Evolutionary conservation across 2,329 filamentous ascomycete genomes (phyloP).

Genomic region (Diaporthe velutina): DNA sequence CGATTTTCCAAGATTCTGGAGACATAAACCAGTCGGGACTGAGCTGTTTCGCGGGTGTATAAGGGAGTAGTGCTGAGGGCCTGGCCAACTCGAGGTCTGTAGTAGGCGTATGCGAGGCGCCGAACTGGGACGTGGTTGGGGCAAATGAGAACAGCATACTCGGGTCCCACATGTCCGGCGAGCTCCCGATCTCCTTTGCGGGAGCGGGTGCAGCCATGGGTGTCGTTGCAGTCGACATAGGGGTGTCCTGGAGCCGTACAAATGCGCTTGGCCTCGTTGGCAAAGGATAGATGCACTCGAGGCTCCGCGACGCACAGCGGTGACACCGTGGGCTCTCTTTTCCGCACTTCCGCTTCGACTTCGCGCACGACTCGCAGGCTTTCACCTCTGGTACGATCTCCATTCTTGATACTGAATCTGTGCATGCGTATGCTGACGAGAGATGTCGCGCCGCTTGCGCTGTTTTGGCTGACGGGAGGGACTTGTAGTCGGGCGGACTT

Average conservation of each 20-base stretch:
- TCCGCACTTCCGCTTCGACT: conserved; percentile 35
- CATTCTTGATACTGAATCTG: background rate
- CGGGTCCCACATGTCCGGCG: conserved; percentile 21
- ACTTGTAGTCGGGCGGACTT: conserved; percentile 10
- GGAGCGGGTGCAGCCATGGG: background rate
- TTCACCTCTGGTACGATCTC: conserved; percentile 27
- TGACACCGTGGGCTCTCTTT: conserved; percentile 33
- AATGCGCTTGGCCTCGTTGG: conserved; percentile 26
- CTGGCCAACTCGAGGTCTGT: conserved; percentile 1
- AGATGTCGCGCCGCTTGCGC: background rate
- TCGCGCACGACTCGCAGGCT: conserved; percentile 34
- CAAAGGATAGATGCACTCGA: conserved; percentile 36
- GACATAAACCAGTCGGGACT: conserved; percentile 36
- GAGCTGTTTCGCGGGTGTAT: background rate
- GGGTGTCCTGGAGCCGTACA: conserved; percentile 17
- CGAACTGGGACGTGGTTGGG: background rate
- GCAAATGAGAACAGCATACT: background rate
- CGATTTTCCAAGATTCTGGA: conserved; percentile 17
- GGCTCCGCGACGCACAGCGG: conserved; percentile 21
- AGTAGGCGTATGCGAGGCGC: background rate
- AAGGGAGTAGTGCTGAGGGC: background rate
- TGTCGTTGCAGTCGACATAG: background rate
- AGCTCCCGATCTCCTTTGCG: background rate
- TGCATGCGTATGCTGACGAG: background rate
- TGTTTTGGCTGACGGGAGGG: background rate